A percentile compares a stretch with the other conserved stretches of the same genome.
Conservation (phyloP, 805 yeast species). For the Cyberlindnera maclurae region DNA sequence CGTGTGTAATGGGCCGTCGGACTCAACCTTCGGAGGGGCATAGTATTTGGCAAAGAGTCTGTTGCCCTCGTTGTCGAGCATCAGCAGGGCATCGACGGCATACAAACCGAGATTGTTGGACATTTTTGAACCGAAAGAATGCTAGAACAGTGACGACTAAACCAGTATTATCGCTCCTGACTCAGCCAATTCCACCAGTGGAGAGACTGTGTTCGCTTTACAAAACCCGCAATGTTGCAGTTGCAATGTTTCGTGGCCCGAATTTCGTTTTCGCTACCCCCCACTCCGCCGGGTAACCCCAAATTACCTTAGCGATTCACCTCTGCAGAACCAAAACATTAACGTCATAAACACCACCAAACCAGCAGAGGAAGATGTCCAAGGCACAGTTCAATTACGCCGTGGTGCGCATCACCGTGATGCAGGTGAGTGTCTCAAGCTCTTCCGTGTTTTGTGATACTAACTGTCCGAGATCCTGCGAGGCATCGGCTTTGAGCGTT, state of each 20-base stretch:
- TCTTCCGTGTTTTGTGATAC: neutral
- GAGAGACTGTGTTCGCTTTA: no score
- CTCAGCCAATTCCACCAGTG: no score
- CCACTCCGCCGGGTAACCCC: neutral
- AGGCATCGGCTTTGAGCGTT: slow-evolving; percentile 77
- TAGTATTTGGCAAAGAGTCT: slow-evolving; percentile 84
- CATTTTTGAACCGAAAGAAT: slow-evolving; percentile 24
- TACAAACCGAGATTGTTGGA: slow-evolving; percentile 59
- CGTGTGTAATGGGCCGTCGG: slow-evolving; percentile 22
- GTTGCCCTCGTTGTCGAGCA: slow-evolving; percentile 75
- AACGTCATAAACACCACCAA: no score
- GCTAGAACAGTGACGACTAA: no score
- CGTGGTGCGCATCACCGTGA: slow-evolving; percentile 40
- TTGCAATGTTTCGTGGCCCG: neutral
- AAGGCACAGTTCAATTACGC: slow-evolving; percentile 38
- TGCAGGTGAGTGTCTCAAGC: slow-evolving; percentile 31
- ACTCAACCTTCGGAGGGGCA: slow-evolving; percentile 41
- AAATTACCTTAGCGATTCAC: no score
- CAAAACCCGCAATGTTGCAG: no score
- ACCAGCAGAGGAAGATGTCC: slow-evolving; percentile 19
- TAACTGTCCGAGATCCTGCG: slow-evolving; percentile 42
- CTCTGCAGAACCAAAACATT: no score
- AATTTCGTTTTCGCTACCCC: neutral
- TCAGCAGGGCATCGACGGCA: slow-evolving; percentile 71
- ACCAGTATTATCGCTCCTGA: no score